Base-by-base conservation (phyloP, 2,329 filamentous ascomycete species). In the Trichoderma cornu-damae region DNA sequence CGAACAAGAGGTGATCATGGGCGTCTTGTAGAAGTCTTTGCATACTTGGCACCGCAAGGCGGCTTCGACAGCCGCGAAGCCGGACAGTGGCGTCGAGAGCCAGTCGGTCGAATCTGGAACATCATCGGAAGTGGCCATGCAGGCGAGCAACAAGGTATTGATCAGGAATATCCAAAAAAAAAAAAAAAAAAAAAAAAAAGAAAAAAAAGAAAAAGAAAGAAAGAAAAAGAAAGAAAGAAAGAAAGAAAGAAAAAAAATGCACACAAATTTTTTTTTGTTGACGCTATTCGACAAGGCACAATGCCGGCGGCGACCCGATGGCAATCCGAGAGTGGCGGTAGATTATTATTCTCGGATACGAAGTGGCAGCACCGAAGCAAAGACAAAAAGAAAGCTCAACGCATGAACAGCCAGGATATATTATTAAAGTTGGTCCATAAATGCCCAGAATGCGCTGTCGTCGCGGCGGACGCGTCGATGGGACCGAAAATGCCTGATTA, bases 11-110 rank as follows among this genome's bases (percentile, higher is more conserved):
- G 94, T 99, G 61, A 96, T 87, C 83, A 99, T 94, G 0, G 94
- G 94, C 50, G 91, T 96, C 60, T 85, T 85, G 76, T 89, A 97
- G 73, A 97, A 96, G 72, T 99, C 95, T 70, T 97, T 97, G 82
- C 94, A 99, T 60, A 99, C 89, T 72, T 97, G 90, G 73, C 94
- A 99, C 65, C 94, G 89, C 18, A 99, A 79, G 3, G 91, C 85
- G 60, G 88, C 85, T 68, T 99, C 94, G 61, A 99, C 83, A 12
- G 82, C 76, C 47, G 84, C 78, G 55, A 95, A 81, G 12, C 76
- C 76, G 14, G 83, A 74, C 1, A 95, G 77, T 2, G 85, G 80
- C 11, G 90, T 95, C 9, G 76, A 67, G 5, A 91, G 78, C 90
- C 90, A 95, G 75, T 95, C 90, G 53, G 89, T 92, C n/a, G 89